These are phyloP conservation scores for Cryptosporidium sp. DNA, from an alignment of 169 alveolate genomes.

Conservation along the genomic window DNA sequence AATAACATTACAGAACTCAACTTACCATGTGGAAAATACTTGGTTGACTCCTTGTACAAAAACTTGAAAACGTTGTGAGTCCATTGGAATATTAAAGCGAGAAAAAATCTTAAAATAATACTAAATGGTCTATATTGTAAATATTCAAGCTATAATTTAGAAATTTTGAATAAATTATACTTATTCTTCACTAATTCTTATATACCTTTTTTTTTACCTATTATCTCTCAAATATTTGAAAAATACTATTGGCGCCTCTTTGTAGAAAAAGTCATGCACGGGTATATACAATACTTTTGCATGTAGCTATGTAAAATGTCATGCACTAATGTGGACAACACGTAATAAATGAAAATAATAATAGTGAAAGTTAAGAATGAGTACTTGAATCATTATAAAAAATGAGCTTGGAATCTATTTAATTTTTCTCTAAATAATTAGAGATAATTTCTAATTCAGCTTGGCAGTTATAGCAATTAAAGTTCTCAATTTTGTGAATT, in stretches of 20 bases:
- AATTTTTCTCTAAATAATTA: neutral
- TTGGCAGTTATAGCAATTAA: constrained; percentile 11
- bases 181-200: neutral
- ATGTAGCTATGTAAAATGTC: neutral
- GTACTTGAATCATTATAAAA: neutral
- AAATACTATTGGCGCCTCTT: constrained; percentile 6
- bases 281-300: constrained; percentile 12
- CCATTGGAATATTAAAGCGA: constrained; percentile 6
- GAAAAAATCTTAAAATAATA: neutral
- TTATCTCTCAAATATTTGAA: too few relatives aligned
- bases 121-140: neutral
- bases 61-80: constrained; percentile 28
- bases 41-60: constrained; percentile 51
- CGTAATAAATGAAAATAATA: neutral
- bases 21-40: constrained; percentile 74
- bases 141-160: neutral
- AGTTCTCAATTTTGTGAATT: neutral
- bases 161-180: neutral
- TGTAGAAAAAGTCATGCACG: neutral
- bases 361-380: neutral
- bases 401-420: neutral
- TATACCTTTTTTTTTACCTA: neutral
- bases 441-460: neutral
- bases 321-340: constrained; percentile 27
- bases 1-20: neutral